Percentiles rank a stretch among this genome's conserved stretches.
Conservation (phyloP, 2,329 filamentous ascomycete genomes). For the Immersiporthe knoxdaviesiana region DNA sequence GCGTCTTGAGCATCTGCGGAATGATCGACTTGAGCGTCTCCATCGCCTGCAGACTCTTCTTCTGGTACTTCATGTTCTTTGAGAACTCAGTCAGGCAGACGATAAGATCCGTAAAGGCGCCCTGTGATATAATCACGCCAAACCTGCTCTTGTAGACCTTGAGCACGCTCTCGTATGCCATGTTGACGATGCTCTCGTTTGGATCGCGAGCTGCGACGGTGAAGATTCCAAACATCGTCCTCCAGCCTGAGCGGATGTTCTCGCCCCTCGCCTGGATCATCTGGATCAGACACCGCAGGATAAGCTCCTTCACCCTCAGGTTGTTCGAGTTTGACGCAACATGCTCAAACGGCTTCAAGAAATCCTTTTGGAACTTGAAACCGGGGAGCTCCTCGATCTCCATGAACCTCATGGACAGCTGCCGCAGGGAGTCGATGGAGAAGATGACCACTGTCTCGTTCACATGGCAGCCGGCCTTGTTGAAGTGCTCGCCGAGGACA, state of each 20-base stretch:
- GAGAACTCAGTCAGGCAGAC: slow-evolving; percentile 98
- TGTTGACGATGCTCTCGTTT: slow-evolving; percentile 92
- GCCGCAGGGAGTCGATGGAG: slow-evolving; percentile 89
- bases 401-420: slow-evolving; percentile 98
- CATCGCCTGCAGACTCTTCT: slow-evolving; percentile 95
- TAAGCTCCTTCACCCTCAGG: slow-evolving; percentile 95
- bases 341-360: slow-evolving; percentile 96
- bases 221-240: slow-evolving; percentile 99
- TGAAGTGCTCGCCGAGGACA: slow-evolving; percentile 97
- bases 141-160: slow-evolving; percentile 96
- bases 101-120: slow-evolving; percentile 93
- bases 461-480: slow-evolving; percentile 92
- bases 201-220: slow-evolving; percentile 92
- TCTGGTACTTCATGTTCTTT: slow-evolving; percentile 98
- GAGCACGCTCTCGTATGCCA: slow-evolving; percentile 95
- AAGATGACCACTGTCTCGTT: slow-evolving; percentile 98
- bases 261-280: slow-evolving; percentile 98
- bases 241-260: slow-evolving; percentile 97
- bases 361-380: slow-evolving; percentile 99
- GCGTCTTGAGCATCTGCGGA: slow-evolving; percentile 91
- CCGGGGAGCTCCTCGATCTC: slow-evolving; percentile 96
- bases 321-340: slow-evolving; percentile 93
- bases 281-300: slow-evolving; percentile 91
- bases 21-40: slow-evolving; percentile 93
- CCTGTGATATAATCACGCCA: slow-evolving; percentile 93